These are phyloP conservation scores for Stephania yunnanensis DNA, from an alignment of 164 flowering plant genomes.

Conservation along the genomic window DNA sequence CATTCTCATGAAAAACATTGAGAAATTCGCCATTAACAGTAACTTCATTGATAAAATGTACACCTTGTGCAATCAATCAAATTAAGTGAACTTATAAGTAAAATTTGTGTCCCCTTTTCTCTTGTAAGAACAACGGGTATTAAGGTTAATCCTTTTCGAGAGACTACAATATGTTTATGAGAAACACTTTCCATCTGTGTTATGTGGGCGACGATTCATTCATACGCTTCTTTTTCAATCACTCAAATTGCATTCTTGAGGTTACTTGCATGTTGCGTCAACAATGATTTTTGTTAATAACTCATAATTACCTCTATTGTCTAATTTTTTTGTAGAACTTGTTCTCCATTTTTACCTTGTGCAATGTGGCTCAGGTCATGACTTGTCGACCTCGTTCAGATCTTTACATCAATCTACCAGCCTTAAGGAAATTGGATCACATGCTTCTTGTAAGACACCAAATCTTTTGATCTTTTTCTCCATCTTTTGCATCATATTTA, in stretches of 20 bases:
- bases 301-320: neutral
- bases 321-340: no score
- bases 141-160: no score
- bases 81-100: no score
- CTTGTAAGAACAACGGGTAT: no score
- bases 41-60: neutral
- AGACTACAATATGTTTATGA: no score
- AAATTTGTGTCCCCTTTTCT: no score
- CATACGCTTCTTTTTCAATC: no score
- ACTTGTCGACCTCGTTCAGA: slow-evolving; percentile 85
- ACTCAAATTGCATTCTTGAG: neutral
- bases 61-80: neutral
- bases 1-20: neutral
- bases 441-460: slow-evolving; percentile 75
- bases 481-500: neutral
- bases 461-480: neutral
- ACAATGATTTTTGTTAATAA: neutral
- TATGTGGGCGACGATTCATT: no score
- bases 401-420: slow-evolving; percentile 80
- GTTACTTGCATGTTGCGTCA: neutral
- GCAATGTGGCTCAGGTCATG: slow-evolving; percentile 56
- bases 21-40: neutral
- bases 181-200: no score
- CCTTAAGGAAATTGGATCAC: slow-evolving; percentile 81
- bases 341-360: neutral